Evolutionary conservation across 2,329 filamentous ascomycete species (phyloP), one percentile per base, ranked within the genome.

Genomic region (Sporothrix pseudoabietina): DNA sequence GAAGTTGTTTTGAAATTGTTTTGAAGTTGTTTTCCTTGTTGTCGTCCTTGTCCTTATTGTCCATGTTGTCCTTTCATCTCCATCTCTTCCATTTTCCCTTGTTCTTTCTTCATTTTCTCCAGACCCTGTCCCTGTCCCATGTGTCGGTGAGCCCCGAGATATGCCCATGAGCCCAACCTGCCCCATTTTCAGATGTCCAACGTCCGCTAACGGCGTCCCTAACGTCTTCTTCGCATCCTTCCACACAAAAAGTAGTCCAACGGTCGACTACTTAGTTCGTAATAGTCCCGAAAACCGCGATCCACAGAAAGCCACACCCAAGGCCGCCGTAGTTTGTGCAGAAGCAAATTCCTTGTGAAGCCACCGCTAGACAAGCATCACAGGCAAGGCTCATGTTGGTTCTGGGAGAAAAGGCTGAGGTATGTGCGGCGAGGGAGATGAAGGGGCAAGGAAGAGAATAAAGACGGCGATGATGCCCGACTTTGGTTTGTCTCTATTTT

Each of bases 81-180:
- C 6, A 30, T 16, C 30, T 71, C 63, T 19, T 65, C 6, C 14
- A n/a, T 69, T 47, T 12, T 19, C 44, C 14, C 44, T 19, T 44
- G 19, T 47, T 39, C 47, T 32, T 44, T 39, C 22, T 35, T 30
- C 54, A 22, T 26, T 61, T 26, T 35, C 39, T 35, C 35, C 1
- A n/a, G 9, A 22, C 35, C 49, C 32, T 32, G 54, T 71, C 54
- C 49, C 57, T 59, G 22, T 71, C 54, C 12, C 2, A 49, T 59
- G 6, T 57, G 19, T 72, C 61, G 41, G 26, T 66, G 61, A 66
- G 61, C 61, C n/a, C 39, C 61, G 61, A 66, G 61, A 39, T 66
- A 39, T 66, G 39, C 5, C 47, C n/a, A 66, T n/a, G 39, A 66
- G n/a, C 35, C 35, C 61, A 66, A 47, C 32, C n/a, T 66, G 61